phyloP scores from a whole-genome alignment of 768 basidiomycete species.

The Macrolepiota fuliginosa region DNA sequence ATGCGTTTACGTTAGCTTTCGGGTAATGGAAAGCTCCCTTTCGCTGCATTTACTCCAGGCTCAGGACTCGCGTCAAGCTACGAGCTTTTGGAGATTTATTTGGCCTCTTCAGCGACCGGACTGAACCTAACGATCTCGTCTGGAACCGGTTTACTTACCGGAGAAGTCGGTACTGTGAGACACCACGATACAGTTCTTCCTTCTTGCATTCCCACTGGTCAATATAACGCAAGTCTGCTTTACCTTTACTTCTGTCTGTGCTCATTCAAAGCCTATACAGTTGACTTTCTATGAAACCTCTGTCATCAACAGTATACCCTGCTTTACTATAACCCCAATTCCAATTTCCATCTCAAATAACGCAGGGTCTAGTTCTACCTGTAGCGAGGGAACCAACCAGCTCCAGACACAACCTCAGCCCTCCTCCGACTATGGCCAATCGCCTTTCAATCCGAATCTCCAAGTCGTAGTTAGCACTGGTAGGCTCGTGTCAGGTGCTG shows the following conservation, averaged over 20 bases:
- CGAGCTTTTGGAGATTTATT: conserved; percentile 38
- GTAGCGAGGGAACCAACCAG: conserved; percentile 20
- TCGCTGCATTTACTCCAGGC: conserved; percentile 29
- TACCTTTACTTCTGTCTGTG: too few relatives aligned
- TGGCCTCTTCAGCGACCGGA: conserved; percentile 37
- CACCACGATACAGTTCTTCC: conserved; percentile 38
- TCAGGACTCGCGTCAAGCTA: conserved; percentile 34
- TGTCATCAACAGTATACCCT: conserved; percentile 26
- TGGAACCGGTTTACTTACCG: conserved; percentile 31
- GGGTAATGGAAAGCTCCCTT: conserved; percentile 41
- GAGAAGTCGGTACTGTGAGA: conserved; percentile 40
- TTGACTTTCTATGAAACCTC: conserved; percentile 45
- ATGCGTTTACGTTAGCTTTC: conserved; percentile 29
- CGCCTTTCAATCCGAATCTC: background rate
- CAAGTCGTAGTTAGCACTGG: conserved; percentile 5
- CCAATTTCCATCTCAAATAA: conserved; percentile 32
- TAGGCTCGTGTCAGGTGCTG: background rate
- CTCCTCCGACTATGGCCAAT: conserved; percentile 1
- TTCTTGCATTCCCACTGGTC: conserved; percentile 34
- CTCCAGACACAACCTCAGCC: conserved; percentile 33
- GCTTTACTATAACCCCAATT: conserved; percentile 40
- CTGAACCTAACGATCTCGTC: conserved; percentile 39
- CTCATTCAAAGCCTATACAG: conserved; percentile 21
- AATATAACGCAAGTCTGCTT: conserved; percentile 37
- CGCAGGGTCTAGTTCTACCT: conserved; percentile 20